phyloP scores from a whole-genome alignment of 1,284 basidiomycete genomes.

The Neonothopanus nambi region DNA sequence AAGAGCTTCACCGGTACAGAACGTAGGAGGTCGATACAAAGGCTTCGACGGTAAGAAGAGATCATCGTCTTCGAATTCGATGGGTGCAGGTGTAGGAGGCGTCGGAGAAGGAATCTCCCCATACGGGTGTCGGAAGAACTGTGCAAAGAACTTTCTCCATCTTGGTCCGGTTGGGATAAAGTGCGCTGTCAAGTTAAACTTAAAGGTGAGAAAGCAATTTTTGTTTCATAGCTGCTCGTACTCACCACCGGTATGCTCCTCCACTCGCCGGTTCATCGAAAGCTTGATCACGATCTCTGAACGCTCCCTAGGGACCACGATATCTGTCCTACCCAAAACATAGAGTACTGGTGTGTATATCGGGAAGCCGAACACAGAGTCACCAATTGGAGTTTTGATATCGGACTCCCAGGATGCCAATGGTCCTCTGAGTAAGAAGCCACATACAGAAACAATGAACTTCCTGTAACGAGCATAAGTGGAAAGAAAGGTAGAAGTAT shows the following conservation, averaged over 20 bases:
- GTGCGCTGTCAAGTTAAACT: constrained; percentile 8
- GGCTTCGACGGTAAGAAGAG: not conserved
- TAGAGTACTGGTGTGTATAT: constrained; percentile 12
- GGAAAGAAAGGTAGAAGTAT: too few relatives aligned
- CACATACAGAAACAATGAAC: constrained; percentile 13
- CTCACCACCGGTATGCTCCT: constrained; percentile 14
- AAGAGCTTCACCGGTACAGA: too few relatives aligned
- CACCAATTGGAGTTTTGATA: not conserved
- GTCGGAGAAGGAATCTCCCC: constrained; percentile 14
- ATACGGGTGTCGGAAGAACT: constrained; percentile 15
- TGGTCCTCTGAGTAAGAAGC: constrained; percentile 16
- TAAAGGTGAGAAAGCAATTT: not conserved
- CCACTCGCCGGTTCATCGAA: constrained; percentile 11
- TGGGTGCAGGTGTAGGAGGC: not conserved
- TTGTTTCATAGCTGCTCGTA: not conserved
- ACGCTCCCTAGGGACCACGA: constrained; percentile 15
- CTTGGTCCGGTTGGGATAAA: constrained; percentile 12
- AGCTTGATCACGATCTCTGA: constrained; percentile 11
- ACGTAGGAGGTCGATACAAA: too few relatives aligned
- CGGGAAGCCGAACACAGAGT: constrained; percentile 4
- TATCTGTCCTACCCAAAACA: constrained; percentile 14
- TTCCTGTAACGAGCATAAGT: constrained; percentile 1
- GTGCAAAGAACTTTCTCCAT: constrained; percentile 15
- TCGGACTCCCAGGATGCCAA: constrained; percentile 13
- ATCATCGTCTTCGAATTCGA: not conserved